phyloP scores from a whole-genome alignment of 371 early-diverging fungal species.

The Zychaea mexicana region DNA sequence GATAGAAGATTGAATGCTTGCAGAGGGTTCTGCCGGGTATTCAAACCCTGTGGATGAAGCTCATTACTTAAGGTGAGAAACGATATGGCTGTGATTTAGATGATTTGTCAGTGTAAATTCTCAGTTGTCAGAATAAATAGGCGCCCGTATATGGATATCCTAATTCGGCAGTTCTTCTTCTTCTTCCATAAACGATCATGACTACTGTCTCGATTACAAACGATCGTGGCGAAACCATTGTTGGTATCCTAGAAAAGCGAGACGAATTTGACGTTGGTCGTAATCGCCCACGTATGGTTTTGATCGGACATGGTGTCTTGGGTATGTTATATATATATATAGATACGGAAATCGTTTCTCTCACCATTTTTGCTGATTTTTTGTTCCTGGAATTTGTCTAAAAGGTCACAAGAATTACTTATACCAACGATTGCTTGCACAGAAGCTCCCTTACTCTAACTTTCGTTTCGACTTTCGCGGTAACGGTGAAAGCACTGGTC shows the following conservation, averaged over 20 bases:
- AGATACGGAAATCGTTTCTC: no score
- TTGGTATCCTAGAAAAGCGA: conserved; percentile 41
- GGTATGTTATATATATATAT: conserved; percentile 17
- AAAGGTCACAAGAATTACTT: conserved; percentile 66
- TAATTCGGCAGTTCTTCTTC: neutral
- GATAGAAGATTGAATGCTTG: no score
- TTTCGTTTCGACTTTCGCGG: conserved; percentile 67
- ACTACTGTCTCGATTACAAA: conserved; percentile 23
- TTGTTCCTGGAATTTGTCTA: no score
- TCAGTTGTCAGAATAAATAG: neutral
- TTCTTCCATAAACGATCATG: neutral
- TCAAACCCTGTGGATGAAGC: neutral
- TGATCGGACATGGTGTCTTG: conserved; percentile 43
- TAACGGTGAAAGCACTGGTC: conserved; percentile 60
- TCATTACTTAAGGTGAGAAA: neutral
- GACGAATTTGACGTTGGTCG: conserved; percentile 16
- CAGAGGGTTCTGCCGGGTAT: neutral
- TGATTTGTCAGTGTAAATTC: neutral
- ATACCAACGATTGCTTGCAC: conserved; percentile 58
- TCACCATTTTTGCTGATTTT: no score
- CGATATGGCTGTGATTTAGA: neutral
- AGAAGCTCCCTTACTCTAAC: conserved; percentile 52
- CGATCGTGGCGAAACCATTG: conserved; percentile 40
- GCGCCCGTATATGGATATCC: neutral
- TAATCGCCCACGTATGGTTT: conserved; percentile 27